A percentile compares a stretch with the other conserved stretches of the same genome.
Evolutionary conservation across 352 stramenopile species (phyloP).

Genomic region (Phytophthora citricola): DNA sequence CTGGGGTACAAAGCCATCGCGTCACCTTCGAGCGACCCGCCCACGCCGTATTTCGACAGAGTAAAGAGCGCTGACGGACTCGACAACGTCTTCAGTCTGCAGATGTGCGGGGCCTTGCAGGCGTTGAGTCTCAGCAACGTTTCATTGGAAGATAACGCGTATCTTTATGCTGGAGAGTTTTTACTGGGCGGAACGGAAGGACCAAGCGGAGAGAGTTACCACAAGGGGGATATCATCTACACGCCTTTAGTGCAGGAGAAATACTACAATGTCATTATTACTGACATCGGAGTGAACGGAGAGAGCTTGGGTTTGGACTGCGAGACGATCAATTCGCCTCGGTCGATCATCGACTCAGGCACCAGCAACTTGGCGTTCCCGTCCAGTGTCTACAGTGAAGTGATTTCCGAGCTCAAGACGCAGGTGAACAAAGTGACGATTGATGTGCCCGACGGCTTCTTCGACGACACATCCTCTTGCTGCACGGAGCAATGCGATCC

Average conservation of each 20-base stretch:
- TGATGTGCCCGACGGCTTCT: slow-evolving; percentile 61
- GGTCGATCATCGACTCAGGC: slow-evolving; percentile 79
- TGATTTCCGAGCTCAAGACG: slow-evolving; percentile 61
- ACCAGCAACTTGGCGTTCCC: slow-evolving; percentile 86
- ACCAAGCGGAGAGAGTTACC: slow-evolving; percentile 55
- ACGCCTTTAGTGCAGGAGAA: slow-evolving; percentile 77
- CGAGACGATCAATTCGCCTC: slow-evolving; percentile 72
- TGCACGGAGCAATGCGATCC: slow-evolving; percentile 75
- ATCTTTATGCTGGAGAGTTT: slow-evolving; percentile 66
- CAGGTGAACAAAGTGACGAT: slow-evolving; percentile 58
- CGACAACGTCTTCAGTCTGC: slow-evolving; percentile 70
- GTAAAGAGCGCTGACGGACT: slow-evolving; percentile 42
- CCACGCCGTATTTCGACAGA: slow-evolving; percentile 71
- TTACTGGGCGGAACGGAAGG: slow-evolving; percentile 65
- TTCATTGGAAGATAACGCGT: slow-evolving; percentile 37
- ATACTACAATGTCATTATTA: slow-evolving; percentile 84
- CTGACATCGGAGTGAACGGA: slow-evolving; percentile 61
- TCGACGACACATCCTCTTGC: slow-evolving; percentile 74
- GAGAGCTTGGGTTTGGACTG: slow-evolving; percentile 60
- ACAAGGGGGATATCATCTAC: slow-evolving; percentile 71
- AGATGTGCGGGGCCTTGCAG: slow-evolving; percentile 84
- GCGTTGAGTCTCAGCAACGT: slow-evolving; percentile 51
- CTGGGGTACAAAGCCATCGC: slow-evolving; percentile 70
- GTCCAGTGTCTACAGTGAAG: slow-evolving; percentile 62
- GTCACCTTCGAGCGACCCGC: slow-evolving; percentile 51